Percentiles rank a stretch among this genome's conserved stretches.
phyloP scores from a whole-genome alignment of 305 asterid genomes.

The Ajuga reptans region DNA sequence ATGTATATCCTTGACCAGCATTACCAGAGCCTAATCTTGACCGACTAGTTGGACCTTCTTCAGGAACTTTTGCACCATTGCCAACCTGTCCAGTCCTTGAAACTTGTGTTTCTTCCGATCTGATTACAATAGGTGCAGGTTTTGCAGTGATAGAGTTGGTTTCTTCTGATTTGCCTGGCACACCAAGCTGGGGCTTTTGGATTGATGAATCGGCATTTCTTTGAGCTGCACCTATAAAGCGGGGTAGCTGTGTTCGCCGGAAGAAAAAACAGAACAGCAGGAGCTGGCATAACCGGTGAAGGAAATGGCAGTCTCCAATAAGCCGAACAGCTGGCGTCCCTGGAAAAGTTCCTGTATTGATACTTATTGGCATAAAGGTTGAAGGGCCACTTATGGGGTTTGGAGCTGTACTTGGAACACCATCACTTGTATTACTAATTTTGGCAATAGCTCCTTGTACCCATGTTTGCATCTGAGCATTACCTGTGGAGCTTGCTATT shows the following conservation, averaged over 20 bases:
- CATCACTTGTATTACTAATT: constrained; percentile 78
- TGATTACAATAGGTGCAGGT: constrained; percentile 38
- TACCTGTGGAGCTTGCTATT: constrained; percentile 76
- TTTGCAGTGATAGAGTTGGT: constrained; percentile 49
- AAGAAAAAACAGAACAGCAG: constrained; percentile 91
- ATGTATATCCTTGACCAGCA: constrained; percentile 99
- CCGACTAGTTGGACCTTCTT: constrained; percentile 81
- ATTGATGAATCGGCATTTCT: constrained; percentile 68
- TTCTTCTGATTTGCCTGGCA: constrained; percentile 65
- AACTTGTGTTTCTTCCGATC: constrained; percentile 60
- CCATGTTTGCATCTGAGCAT: constrained; percentile 93
- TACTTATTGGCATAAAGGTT: constrained; percentile 87
- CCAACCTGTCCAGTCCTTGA: constrained; percentile 54
- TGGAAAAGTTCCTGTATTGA: constrained; percentile 96
- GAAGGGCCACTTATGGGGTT: constrained; percentile 82
- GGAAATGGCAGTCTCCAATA: constrained; percentile 96
- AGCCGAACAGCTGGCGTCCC: constrained; percentile 99
- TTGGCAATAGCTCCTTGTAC: constrained; percentile 98
- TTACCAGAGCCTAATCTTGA: constrained; percentile 92
- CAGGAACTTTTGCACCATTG: constrained; percentile 65
- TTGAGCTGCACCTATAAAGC: constrained; percentile 64
- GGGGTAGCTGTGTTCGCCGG: constrained; percentile 80
- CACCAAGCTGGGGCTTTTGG: constrained; percentile 62
- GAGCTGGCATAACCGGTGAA: constrained; percentile 89
- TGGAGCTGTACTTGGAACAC: constrained; percentile 77